These are phyloP conservation scores for Sphenostylis stenocarpa DNA, from an alignment of 306 rosid species.

Conservation along the genomic window DNA sequence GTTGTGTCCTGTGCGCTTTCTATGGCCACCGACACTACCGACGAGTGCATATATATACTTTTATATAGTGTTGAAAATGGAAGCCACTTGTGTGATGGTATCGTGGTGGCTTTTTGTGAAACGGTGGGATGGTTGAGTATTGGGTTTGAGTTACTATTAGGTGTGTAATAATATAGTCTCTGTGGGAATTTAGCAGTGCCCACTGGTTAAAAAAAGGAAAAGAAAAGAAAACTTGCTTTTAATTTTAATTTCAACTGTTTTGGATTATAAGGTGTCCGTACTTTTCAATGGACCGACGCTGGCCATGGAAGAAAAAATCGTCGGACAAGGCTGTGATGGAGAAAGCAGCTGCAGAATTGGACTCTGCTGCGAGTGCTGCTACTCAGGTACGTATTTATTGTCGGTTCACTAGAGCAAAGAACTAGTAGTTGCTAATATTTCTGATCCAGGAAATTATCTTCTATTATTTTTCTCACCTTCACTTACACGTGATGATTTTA, in stretches of 20 bases:
- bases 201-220: not conserved
- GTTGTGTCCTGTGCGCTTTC: constrained; percentile 17
- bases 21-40: constrained; percentile 42
- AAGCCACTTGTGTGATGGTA: not conserved
- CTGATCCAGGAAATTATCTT: not conserved
- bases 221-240: not conserved
- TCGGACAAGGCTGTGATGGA: constrained; percentile 81
- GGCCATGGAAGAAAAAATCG: constrained; percentile 99
- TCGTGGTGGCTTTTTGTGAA: constrained; percentile 8
- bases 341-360: constrained; percentile 68
- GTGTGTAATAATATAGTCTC: constrained; percentile 1
- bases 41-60: not conserved
- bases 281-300: constrained; percentile 79
- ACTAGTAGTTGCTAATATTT: not conserved
- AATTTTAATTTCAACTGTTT: not conserved
- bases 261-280: constrained; percentile 23
- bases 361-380: constrained; percentile 43
- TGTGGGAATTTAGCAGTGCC: constrained; percentile 14
- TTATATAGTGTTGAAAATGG: not conserved
- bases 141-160: not conserved
- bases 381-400: constrained; percentile 49
- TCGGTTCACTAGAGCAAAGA: not conserved
- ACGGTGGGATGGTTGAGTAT: not conserved
- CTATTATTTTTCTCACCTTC: not conserved
- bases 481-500: constrained; percentile 9